Evolutionary conservation across 75 land plant genomes (phyloP).

Genomic region (Cunninghamia lanceolata): DNA sequence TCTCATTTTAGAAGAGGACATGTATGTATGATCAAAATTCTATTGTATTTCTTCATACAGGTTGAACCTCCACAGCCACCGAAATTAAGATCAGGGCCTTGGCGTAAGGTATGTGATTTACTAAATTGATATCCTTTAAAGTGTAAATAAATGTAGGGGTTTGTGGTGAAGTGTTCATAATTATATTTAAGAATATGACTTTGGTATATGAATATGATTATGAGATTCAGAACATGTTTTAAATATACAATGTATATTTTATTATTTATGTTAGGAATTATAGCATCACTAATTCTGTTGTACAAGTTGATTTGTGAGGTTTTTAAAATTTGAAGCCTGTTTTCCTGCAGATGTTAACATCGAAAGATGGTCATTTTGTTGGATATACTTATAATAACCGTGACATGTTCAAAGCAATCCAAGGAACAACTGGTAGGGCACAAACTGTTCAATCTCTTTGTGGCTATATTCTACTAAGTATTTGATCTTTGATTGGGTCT

Average conservation of each 20-base stretch:
- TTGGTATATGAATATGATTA: not conserved
- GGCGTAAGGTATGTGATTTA: slow-evolving; percentile 63
- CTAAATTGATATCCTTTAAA: not conserved
- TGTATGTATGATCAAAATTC: not conserved
- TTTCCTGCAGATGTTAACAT: slow-evolving; percentile 36
- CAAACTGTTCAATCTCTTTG: not conserved
- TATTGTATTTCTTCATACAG: slow-evolving; percentile 20
- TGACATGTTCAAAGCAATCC: slow-evolving; percentile 13
- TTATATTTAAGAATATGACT: not conserved
- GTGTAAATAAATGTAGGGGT: not conserved
- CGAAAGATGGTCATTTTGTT: slow-evolving; percentile 47
- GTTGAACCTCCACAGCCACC: slow-evolving; percentile 38
- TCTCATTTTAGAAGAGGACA: not conserved
- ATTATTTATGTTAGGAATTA: not conserved
- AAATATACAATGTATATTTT: not conserved
- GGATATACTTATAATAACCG: slow-evolving; percentile 44
- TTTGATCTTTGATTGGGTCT: not conserved
- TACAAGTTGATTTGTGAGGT: slow-evolving; percentile 1
- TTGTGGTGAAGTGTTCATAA: not conserved
- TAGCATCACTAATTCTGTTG: not conserved
- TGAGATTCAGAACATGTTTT: not conserved
- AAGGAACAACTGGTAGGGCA: slow-evolving; percentile 7
- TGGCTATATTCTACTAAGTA: not conserved
- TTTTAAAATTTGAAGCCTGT: not conserved
- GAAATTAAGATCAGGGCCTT: slow-evolving; percentile 67